Conservation (phyloP, 208 protist genomes). For the Angomonas deanei region DNA sequence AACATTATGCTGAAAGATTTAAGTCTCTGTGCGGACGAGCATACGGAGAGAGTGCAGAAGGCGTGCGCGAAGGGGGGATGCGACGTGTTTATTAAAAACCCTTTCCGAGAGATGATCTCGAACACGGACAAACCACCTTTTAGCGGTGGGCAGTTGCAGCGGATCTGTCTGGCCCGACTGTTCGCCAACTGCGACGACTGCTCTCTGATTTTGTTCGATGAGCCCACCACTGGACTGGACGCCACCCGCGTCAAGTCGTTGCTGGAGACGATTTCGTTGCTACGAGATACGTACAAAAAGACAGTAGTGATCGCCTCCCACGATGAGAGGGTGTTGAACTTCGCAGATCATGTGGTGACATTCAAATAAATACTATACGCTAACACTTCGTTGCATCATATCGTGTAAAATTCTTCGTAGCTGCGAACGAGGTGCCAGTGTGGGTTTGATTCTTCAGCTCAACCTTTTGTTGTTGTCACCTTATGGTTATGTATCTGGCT, state of each 20-base stretch:
- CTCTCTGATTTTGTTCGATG: constrained; percentile 66
- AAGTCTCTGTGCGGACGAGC: background rate
- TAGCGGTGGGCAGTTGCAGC: constrained; percentile 79
- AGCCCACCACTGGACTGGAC: constrained; percentile 75
- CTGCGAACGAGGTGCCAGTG: no score
- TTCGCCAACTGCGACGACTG: constrained; percentile 38
- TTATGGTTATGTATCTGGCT: background rate
- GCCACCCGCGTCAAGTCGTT: constrained; percentile 27
- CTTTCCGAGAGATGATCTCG: constrained; percentile 53
- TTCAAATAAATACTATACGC: background rate
- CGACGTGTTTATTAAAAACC: constrained; percentile 40
- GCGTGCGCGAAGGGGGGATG: constrained; percentile 44
- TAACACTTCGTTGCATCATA: no score
- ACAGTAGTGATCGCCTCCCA: constrained; percentile 78
- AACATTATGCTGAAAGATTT: constrained; percentile 60
- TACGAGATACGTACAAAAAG: constrained; percentile 51
- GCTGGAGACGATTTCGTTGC: constrained; percentile 41
- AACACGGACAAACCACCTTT: constrained; percentile 69
- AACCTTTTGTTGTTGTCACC: constrained; percentile 13
- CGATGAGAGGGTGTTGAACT: constrained; percentile 44
- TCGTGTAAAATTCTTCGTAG: background rate
- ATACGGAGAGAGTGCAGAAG: constrained; percentile 12
- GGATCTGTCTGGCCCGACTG: constrained; percentile 65
- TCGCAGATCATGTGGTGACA: constrained; percentile 52
- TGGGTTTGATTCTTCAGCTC: background rate